A percentile compares a stretch with the other conserved stretches of the same genome.
These are phyloP conservation scores for Spathaspora hagerdaliae DNA, from an alignment of 805 yeast genomes.

Conservation along the genomic window DNA sequence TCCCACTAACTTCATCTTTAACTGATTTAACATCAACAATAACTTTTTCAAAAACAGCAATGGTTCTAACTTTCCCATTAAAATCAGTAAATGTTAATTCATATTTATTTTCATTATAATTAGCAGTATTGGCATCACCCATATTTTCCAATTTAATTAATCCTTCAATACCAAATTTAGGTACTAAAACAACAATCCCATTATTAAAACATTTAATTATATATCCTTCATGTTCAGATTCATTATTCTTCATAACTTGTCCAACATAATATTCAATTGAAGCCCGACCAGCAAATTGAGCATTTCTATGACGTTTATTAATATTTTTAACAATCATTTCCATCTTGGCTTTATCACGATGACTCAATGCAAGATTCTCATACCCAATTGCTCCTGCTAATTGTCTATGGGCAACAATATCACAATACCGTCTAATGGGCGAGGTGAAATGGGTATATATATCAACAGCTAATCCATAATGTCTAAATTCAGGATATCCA, in stretches of 20 bases:
- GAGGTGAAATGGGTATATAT: slow-evolving; percentile 98
- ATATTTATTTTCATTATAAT: slow-evolving; percentile 75
- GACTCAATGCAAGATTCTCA: slow-evolving; percentile 75
- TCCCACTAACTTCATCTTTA: slow-evolving; percentile 83
- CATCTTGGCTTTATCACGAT: slow-evolving; percentile 87
- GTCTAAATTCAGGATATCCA: slow-evolving; percentile 88
- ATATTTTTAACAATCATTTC: slow-evolving; percentile 84
- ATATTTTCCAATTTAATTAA: slow-evolving; percentile 77
- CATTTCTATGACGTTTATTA: slow-evolving; percentile 92
- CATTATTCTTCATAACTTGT: slow-evolving; percentile 87
- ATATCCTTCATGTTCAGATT: slow-evolving; percentile 80
- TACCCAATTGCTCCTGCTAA: slow-evolving; percentile 97
- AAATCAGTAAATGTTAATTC: slow-evolving; percentile 56
- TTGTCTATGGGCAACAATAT: slow-evolving; percentile 95
- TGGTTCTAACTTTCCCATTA: slow-evolving; percentile 41
- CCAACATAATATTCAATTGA: slow-evolving; percentile 97
- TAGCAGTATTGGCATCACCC: slow-evolving; percentile 58
- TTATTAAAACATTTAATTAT: slow-evolving; percentile 89
- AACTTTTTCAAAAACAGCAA: slow-evolving; percentile 81
- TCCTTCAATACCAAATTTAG: slow-evolving; percentile 94
- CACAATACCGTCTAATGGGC: slow-evolving; percentile 97
- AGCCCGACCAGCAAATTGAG: slow-evolving; percentile 98
- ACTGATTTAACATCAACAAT: slow-evolving; percentile 77
- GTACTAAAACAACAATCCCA: slow-evolving; percentile 92
- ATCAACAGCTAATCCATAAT: slow-evolving; percentile 96